Evolutionary conservation across 148 eudicot species (phyloP).

Genomic region (Dianthus caryophyllus): DNA sequence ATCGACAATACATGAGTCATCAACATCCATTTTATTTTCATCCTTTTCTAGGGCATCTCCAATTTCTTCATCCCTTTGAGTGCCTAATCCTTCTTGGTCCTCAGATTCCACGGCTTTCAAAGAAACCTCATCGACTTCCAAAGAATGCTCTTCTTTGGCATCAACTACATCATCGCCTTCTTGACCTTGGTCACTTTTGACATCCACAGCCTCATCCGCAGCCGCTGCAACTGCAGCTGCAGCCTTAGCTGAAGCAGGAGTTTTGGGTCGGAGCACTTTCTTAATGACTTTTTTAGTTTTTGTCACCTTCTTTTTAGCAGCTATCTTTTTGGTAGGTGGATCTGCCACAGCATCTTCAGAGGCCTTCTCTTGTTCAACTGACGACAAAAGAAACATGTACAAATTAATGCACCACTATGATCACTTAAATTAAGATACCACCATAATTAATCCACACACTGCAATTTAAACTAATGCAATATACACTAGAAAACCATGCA

Average conservation of each 20-base stretch:
- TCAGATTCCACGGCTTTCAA: slow-evolving; percentile 22
- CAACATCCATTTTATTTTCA: slow-evolving; percentile 27
- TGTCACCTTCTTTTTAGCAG: slow-evolving; percentile 36
- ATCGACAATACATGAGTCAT: slow-evolving; percentile 13
- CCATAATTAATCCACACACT: not conserved
- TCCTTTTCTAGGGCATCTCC: slow-evolving; percentile 24
- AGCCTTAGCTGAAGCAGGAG: slow-evolving; percentile 43
- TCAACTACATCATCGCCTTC: slow-evolving; percentile 28
- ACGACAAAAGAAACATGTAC: not conserved
- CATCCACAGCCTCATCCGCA: slow-evolving; percentile 24
- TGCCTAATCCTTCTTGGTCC: slow-evolving; percentile 25
- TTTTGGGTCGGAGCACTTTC: slow-evolving; percentile 37
- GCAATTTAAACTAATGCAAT: not conserved
- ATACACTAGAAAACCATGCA: not conserved
- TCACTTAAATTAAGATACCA: not conserved
- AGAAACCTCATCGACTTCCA: slow-evolving; percentile 21
- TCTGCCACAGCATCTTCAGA: slow-evolving; percentile 30
- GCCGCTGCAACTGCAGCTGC: slow-evolving; percentile 30
- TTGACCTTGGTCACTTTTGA: slow-evolving; percentile 21
- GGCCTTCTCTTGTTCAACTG: slow-evolving; percentile 40
- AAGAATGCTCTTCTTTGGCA: slow-evolving; percentile 22
- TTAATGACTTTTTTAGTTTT: slow-evolving; percentile 44
- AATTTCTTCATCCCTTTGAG: slow-evolving; percentile 18
- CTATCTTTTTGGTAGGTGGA: slow-evolving; percentile 27
- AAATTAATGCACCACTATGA: not conserved